These are phyloP conservation scores for Chrysanthemum makinoi DNA, from an alignment of 129 eudicot species.

Conservation along the genomic window DNA sequence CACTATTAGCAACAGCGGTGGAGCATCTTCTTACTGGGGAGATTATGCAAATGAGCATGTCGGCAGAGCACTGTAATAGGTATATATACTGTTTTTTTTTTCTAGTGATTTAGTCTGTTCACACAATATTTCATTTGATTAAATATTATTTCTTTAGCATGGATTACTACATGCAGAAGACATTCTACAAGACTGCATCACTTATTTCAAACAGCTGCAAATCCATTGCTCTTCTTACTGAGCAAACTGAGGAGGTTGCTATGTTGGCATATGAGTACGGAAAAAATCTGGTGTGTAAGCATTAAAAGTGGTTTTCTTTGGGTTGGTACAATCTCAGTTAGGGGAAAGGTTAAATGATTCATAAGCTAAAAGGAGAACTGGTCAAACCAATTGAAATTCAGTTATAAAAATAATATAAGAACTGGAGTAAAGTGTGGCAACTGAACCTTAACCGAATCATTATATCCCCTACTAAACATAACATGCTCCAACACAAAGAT, in stretches of 20 bases:
- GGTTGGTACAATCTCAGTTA: no score
- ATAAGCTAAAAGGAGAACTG: no score
- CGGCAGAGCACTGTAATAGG: constrained; percentile 73
- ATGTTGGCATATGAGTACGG: constrained; percentile 82
- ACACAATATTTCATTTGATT: background rate
- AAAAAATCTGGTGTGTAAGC: constrained; percentile 74
- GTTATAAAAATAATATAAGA: no score
- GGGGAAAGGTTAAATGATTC: no score
- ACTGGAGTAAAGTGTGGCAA: no score
- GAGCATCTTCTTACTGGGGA: constrained; percentile 96
- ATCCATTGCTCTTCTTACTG: constrained; percentile 89
- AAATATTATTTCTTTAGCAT: constrained; percentile 46
- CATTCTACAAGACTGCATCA: constrained; percentile 89
- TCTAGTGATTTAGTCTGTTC: background rate
- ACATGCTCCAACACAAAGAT: no score
- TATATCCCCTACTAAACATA: no score
- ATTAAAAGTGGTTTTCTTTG: background rate
- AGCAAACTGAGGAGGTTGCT: constrained; percentile 86
- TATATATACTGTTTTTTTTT: constrained; percentile 21
- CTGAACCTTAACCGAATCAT: no score
- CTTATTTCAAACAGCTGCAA: constrained; percentile 92
- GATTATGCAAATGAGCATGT: constrained; percentile 84
- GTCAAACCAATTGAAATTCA: no score
- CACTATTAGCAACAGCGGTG: constrained; percentile 68
- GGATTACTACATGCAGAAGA: constrained; percentile 91